Percentiles rank a stretch among this genome's conserved stretches.
Conservation (phyloP, 345 rosid genomes). For the Ceriops zippeliana region DNA sequence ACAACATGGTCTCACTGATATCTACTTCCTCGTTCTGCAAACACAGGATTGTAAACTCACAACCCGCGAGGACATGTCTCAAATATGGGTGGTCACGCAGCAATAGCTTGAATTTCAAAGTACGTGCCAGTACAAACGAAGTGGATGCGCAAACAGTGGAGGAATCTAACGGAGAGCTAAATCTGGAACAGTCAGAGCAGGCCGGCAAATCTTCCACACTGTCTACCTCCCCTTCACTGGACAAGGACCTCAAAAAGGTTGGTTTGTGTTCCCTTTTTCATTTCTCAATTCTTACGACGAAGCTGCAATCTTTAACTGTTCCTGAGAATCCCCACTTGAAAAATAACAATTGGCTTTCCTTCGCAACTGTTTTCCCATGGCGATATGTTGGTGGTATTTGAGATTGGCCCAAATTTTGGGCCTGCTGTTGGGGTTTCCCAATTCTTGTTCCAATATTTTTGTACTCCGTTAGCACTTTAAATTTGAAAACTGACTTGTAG, state of each 20-base stretch:
- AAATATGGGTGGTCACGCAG: slow-evolving; percentile 5
- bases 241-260: slow-evolving; percentile 83
- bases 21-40: slow-evolving; percentile 19
- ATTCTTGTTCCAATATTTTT: too few species aligned
- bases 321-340: neutral
- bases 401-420: too few species aligned
- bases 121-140: slow-evolving; percentile 44
- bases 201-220: slow-evolving; percentile 14
- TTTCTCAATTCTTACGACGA: neutral
- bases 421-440: too few species aligned
- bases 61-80: slow-evolving; percentile 10
- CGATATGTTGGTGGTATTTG: too few species aligned
- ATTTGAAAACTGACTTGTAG: too few species aligned
- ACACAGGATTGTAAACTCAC: slow-evolving; percentile 23
- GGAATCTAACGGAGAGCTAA: slow-evolving; percentile 28
- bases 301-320: neutral
- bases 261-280: neutral
- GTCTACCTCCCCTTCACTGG: slow-evolving; percentile 40
- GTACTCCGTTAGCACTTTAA: too few species aligned
- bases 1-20: neutral
- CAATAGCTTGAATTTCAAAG: slow-evolving; percentile 34
- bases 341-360: slow-evolving; percentile 2
- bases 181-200: slow-evolving; percentile 19
- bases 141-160: slow-evolving; percentile 31
- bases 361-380: neutral